phyloP scores from a whole-genome alignment of 2,329 filamentous ascomycete species.

The Botrytis fragariae region DNA sequence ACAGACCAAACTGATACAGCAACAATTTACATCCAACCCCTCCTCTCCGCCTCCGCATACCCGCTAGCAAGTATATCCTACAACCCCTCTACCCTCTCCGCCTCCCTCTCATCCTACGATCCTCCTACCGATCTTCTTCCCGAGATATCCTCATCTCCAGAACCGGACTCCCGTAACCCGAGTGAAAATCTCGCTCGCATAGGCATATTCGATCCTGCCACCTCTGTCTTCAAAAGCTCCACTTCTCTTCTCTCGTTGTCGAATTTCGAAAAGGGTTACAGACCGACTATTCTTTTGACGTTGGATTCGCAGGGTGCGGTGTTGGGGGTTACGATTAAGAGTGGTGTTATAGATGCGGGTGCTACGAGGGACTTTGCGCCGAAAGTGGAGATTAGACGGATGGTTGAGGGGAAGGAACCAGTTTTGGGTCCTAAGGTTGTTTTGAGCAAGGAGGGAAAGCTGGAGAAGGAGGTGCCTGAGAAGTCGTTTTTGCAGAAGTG shows the following conservation, averaged over 20 bases:
- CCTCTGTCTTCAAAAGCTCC: constrained; percentile 51
- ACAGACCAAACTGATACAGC: constrained; percentile 41
- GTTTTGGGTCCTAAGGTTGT: constrained; percentile 63
- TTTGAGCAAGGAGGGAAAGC: constrained; percentile 57
- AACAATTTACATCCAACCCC: constrained; percentile 36
- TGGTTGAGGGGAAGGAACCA: constrained; percentile 52
- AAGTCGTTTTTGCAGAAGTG: constrained; percentile 68
- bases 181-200: constrained; percentile 49
- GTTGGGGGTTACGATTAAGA: constrained; percentile 52
- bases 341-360: constrained; percentile 61
- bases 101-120: constrained; percentile 54
- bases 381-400: constrained; percentile 51
- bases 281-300: constrained; percentile 54
- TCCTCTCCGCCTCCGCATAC: constrained; percentile 39
- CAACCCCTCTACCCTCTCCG: constrained; percentile 46
- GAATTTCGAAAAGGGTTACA: constrained; percentile 61
- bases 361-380: constrained; percentile 65
- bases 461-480: constrained; percentile 54
- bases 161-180: neutral
- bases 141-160: neutral
- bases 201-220: constrained; percentile 53
- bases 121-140: constrained; percentile 49
- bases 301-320: constrained; percentile 48
- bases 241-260: constrained; percentile 54
- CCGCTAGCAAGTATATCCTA: constrained; percentile 58